Evolutionary conservation across 768 basidiomycete species (phyloP).

Genomic region (Lactarius vividus): DNA sequence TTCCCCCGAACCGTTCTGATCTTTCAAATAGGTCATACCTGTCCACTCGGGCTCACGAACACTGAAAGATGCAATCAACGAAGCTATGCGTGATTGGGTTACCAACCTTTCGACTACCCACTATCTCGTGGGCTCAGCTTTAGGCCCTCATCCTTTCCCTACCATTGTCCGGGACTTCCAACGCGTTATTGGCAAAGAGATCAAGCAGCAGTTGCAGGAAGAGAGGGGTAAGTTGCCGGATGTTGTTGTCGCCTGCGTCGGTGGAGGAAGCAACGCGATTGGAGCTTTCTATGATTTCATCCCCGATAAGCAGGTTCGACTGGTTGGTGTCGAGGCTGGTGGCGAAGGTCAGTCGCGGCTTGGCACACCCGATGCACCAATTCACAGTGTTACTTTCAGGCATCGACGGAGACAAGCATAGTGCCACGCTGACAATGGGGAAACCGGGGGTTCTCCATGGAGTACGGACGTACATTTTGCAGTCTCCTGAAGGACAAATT

Average conservation of each 20-base stretch:
- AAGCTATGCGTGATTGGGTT: conserved; percentile 98
- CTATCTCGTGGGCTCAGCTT: conserved; percentile 95
- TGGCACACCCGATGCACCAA: not conserved
- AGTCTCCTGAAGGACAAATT: conserved; percentile 87
- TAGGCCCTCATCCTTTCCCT: conserved; percentile 98
- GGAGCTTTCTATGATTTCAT: conserved; percentile 98
- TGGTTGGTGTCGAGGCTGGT: conserved; percentile 96
- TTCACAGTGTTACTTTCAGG: conserved; percentile 42
- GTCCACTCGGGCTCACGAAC: conserved; percentile 93
- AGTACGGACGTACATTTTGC: conserved; percentile 92
- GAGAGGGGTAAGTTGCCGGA: conserved; percentile 85
- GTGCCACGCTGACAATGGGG: conserved; percentile 90
- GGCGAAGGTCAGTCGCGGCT: conserved; percentile 70
- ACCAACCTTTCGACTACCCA: conserved; percentile 92
- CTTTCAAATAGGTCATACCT: conserved; percentile 69
- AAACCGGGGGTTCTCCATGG: conserved; percentile 95
- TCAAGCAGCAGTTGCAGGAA: conserved; percentile 79
- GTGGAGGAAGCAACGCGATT: conserved; percentile 96
- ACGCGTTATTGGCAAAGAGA: conserved; percentile 90
- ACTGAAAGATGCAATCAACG: conserved; percentile 97
- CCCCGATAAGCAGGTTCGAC: conserved; percentile 74
- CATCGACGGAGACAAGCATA: conserved; percentile 80
- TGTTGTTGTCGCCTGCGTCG: conserved; percentile 93
- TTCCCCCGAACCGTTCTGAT: conserved; percentile 3
- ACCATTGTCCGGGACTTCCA: conserved; percentile 99